Base-by-base conservation (phyloP, 305 asterid genomes). In the Fraxinus albicans region DNA sequence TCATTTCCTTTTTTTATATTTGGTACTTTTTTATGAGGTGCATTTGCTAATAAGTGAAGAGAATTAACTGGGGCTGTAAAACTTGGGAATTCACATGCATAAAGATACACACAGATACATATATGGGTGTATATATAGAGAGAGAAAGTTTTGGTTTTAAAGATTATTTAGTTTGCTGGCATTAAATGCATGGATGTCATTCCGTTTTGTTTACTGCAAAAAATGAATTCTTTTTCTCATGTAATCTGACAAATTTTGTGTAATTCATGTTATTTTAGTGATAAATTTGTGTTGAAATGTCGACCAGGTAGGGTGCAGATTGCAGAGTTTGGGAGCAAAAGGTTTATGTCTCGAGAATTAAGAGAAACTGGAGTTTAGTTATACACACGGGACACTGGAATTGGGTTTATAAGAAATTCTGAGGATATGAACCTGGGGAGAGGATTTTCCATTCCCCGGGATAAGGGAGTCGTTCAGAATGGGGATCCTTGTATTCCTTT, bases 381-480 rank as follows among this genome's bases (percentile, higher is more conserved):
- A 70, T 31, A 70, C 76, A 27, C 33, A 9, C n/a, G 4, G 38
- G 36, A 67, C 36, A 31, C 42, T 72, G 42, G 42, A 31, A 13
- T 72, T 31, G 76, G 23, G 82, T 69, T 80, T 21, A 78, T 79
- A 81, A 82, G 72, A 58, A 77, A 25, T 73, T 75, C 27, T 21
- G 80, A 86, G 42, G 76, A 15, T 79, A 94, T 93, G 97, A 88
- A 87, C 87, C 84, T 83, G 86, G 94, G 94, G 88, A 91, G 88
- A 84, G 90, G 88, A 76, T 86, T 84, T 82, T 80, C 88, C 21
- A 81, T 82, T 81, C 88, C 89, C 86, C 85, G 33, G 81, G 90
- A 82, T 76, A 88, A 90, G 73, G 89, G 85, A 47, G 87, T 79
- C 21, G 0, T 38, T 77, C 86, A 79, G 84, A 89, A 83, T 84